Evolutionary conservation across 257 asterid genomes (phyloP).

Genomic region (Osmanthus fragrans): DNA sequence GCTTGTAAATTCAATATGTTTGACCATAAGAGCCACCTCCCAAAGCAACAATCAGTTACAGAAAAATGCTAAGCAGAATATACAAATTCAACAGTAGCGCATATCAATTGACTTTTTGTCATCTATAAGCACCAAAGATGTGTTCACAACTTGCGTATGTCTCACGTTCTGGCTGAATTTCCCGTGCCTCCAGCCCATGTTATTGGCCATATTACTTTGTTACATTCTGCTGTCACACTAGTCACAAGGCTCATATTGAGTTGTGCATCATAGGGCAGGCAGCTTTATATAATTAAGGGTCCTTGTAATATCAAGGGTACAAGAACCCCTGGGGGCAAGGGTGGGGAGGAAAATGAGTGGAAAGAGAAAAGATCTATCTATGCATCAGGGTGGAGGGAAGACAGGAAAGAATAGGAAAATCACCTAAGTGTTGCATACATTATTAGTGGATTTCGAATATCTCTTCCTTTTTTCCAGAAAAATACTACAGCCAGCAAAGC

Average conservation of each 20-base stretch:
- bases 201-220: not conserved
- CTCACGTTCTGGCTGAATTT: not conserved
- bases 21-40: not conserved
- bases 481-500: no score
- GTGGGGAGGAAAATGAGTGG: not conserved
- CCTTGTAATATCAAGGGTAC: not conserved
- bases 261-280: not conserved
- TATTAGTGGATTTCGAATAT: no score
- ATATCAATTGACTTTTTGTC: not conserved
- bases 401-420: not conserved
- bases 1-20: not conserved
- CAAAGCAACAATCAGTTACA: not conserved
- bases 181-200: not conserved
- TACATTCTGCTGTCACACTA: not conserved
- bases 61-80: not conserved
- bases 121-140: not conserved
- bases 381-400: not conserved
- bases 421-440: not conserved
- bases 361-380: not conserved
- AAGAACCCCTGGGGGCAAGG: not conserved
- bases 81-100: not conserved
- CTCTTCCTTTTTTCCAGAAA: no score
- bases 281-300: not conserved
- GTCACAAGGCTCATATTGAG: not conserved
- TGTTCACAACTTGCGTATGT: not conserved